A percentile compares a stretch with the other conserved stretches of the same genome.
These are phyloP conservation scores for Zygosaccharomyces bailii DNA, from an alignment of 805 yeast genomes.

Conservation along the genomic window DNA sequence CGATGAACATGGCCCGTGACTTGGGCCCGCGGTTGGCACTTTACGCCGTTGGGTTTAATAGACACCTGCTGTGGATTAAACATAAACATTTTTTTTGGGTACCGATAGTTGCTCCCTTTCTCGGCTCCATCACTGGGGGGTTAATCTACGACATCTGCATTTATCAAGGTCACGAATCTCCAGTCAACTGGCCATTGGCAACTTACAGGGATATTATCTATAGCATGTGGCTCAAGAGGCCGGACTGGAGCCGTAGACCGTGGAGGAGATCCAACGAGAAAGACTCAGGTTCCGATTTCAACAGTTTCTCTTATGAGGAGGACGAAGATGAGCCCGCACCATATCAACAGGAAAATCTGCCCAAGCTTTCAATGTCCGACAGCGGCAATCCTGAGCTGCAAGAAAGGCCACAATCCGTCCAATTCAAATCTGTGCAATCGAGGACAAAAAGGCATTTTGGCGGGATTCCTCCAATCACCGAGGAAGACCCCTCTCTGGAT, in stretches of 20 bases:
- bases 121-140: slow-evolving; percentile 49
- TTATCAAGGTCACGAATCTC: slow-evolving; percentile 51
- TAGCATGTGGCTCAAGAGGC: slow-evolving; percentile 33
- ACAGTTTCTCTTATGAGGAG: slow-evolving; percentile 29
- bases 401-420: slow-evolving; percentile 28
- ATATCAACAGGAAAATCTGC: neutral
- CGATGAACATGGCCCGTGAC: slow-evolving; percentile 54
- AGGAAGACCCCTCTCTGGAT: slow-evolving; percentile 29
- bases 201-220: slow-evolving; percentile 23
- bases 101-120: slow-evolving; percentile 48
- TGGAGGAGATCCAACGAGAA: slow-evolving; percentile 15
- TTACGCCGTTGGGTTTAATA: slow-evolving; percentile 45
- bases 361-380: neutral
- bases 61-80: slow-evolving; percentile 38
- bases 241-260: slow-evolving; percentile 24
- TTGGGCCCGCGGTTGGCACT: slow-evolving; percentile 52
- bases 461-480: slow-evolving; percentile 34
- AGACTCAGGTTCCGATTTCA: slow-evolving; percentile 27
- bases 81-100: slow-evolving; percentile 51
- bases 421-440: slow-evolving; percentile 31
- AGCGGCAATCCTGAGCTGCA: neutral
- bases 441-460: slow-evolving; percentile 24
- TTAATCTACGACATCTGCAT: slow-evolving; percentile 49
- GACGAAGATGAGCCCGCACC: slow-evolving; percentile 20
- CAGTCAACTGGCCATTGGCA: slow-evolving; percentile 43